Evolutionary conservation across 2,329 filamentous ascomycete species (phyloP).

Genomic region (Monosporascus ibericus): DNA sequence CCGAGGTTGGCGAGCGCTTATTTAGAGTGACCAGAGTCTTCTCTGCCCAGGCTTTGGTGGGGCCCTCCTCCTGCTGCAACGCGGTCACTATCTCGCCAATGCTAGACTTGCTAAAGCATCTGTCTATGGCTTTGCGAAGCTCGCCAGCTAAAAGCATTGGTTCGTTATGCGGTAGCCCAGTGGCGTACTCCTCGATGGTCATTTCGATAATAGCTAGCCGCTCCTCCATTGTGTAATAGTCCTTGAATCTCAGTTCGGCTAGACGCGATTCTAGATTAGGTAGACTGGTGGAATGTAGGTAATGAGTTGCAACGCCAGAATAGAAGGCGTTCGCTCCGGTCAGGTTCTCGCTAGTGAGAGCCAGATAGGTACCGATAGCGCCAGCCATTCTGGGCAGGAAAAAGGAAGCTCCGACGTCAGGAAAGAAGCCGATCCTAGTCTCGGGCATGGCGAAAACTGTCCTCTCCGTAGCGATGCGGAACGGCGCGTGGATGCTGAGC

Average conservation of each 20-base stretch:
- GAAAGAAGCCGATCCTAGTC: conserved; percentile 97
- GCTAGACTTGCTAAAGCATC: conserved; percentile 64
- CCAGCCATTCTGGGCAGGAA: conserved; percentile 90
- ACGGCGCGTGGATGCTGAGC: conserved; percentile 87
- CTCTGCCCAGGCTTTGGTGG: conserved; percentile 67
- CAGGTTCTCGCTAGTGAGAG: conserved; percentile 79
- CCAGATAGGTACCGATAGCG: conserved; percentile 82
- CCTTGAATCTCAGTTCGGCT: conserved; percentile 81
- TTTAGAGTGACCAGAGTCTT: conserved; percentile 71
- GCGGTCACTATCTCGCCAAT: conserved; percentile 66
- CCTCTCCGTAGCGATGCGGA: conserved; percentile 92
- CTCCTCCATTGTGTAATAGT: conserved; percentile 57
- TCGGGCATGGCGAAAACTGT: conserved; percentile 98
- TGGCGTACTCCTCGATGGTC: conserved; percentile 88
- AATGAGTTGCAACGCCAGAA: conserved; percentile 89
- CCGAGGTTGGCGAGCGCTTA: conserved; percentile 75
- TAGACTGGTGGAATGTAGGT: conserved; percentile 84
- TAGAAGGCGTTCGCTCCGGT: conserved; percentile 83
- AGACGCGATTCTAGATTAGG: conserved; percentile 77
- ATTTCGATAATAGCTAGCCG: conserved; percentile 70
- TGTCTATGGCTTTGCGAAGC: conserved; percentile 76
- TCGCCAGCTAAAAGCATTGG: conserved; percentile 61
- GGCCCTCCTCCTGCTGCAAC: conserved; percentile 49
- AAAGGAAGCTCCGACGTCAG: conserved; percentile 93
- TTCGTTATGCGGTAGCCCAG: conserved; percentile 73